phyloP scores from a whole-genome alignment of 2,329 filamentous ascomycete species.

The Colletotrichum sp. region DNA sequence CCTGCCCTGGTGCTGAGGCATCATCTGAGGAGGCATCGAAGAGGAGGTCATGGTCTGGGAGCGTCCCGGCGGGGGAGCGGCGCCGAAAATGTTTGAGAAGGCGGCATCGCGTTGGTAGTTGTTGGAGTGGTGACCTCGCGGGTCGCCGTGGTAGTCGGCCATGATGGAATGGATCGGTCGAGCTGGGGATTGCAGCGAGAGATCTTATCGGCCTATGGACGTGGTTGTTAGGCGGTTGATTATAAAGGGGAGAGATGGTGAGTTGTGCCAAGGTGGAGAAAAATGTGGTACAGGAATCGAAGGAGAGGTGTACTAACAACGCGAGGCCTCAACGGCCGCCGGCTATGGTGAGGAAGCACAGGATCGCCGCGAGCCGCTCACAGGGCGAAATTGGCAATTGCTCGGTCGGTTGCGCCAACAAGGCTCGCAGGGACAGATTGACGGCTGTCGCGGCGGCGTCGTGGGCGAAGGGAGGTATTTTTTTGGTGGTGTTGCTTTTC shows the following conservation, averaged over 20 bases:
- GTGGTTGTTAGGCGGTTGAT: conserved; percentile 1
- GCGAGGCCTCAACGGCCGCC: conserved; percentile 26
- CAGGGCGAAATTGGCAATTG: conserved; percentile 8
- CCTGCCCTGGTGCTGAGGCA: conserved; percentile 61
- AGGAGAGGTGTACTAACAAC: conserved; percentile 16
- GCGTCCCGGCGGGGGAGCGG: conserved; percentile 82
- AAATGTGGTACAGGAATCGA: conserved; percentile 21
- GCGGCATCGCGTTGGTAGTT: conserved; percentile 87
- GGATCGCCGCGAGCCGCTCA: neutral
- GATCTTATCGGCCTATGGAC: conserved; percentile 12
- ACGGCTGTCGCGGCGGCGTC: neutral
- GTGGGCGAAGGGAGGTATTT: neutral
- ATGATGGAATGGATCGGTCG: conserved; percentile 41
- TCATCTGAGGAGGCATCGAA: conserved; percentile 58
- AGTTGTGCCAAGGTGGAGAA: conserved; percentile 22
- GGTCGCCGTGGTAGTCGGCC: conserved; percentile 63
- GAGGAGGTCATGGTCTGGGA: conserved; percentile 95
- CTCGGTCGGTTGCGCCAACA: neutral
- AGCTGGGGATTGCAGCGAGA: conserved; percentile 33
- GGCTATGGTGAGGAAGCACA: conserved; percentile 21
- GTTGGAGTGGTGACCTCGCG: conserved; percentile 52
- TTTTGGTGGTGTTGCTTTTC: conserved; percentile 3
- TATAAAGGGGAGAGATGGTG: conserved; percentile 20
- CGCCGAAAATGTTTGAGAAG: conserved; percentile 95
- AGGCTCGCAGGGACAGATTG: neutral